Percentiles rank a stretch among this genome's conserved stretches.
phyloP scores from a whole-genome alignment of 1,139 yeast genomes.

The Candida sp. region DNA sequence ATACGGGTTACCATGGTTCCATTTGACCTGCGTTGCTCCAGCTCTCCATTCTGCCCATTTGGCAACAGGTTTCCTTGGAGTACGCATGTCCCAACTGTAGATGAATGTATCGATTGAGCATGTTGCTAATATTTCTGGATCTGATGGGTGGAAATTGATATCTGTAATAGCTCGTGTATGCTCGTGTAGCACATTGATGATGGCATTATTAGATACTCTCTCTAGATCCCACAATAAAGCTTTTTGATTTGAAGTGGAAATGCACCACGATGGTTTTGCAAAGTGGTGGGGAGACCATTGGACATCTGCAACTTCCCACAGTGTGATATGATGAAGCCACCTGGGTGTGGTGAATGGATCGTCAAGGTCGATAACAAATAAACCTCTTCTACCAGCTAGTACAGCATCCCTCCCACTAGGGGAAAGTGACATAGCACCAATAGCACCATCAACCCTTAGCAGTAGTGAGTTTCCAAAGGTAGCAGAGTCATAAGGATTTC shows the following conservation, averaged over 20 bases:
- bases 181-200: constrained; percentile 81
- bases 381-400: constrained; percentile 84
- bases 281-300: constrained; percentile 94
- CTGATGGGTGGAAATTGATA: constrained; percentile 83
- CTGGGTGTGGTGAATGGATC: constrained; percentile 96
- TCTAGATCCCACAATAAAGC: constrained; percentile 93
- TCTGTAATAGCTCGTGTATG: constrained; percentile 95
- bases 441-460: constrained; percentile 86
- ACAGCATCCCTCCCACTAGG: constrained; percentile 96
- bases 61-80: constrained; percentile 66
- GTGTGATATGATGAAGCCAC: constrained; percentile 86
- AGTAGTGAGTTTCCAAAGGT: constrained; percentile 82
- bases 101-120: constrained; percentile 90
- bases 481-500: constrained; percentile 35
- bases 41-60: constrained; percentile 94
- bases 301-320: constrained; percentile 99
- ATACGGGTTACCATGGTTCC: constrained; percentile 78
- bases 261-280: constrained; percentile 84
- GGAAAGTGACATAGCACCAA: constrained; percentile 89
- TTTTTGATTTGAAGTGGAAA: constrained; percentile 92
- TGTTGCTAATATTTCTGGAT: constrained; percentile 90
- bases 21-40: constrained; percentile 91
- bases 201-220: constrained; percentile 72
- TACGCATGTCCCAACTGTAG: constrained; percentile 87
- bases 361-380: constrained; percentile 86